Evolutionary conservation across 73 alveolate species (phyloP).

Genomic region (Tetrahymena malaccensis): DNA sequence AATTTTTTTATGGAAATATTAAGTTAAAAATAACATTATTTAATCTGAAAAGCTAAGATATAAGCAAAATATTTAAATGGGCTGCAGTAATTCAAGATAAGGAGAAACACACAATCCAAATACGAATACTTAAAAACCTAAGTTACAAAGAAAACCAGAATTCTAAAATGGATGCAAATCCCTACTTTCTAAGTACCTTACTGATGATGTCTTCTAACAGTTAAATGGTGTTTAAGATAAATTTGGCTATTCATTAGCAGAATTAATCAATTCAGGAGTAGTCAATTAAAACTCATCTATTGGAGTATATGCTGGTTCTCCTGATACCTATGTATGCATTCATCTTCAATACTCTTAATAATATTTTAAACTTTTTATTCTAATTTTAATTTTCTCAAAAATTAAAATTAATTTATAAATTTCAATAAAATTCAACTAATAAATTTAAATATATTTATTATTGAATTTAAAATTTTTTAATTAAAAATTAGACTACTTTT

Average conservation of each 20-base stretch:
- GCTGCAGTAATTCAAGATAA: background rate
- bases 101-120: background rate
- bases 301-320: constrained; percentile 48
- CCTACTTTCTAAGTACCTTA: constrained; percentile 8
- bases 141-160: background rate
- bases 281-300: constrained; percentile 25
- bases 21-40: background rate
- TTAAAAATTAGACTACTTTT: background rate
- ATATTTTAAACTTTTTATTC: too few species aligned
- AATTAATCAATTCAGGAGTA: constrained; percentile 37
- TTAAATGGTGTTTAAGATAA: background rate
- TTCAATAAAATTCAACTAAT: too few species aligned
- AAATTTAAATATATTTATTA: too few species aligned
- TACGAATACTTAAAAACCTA: background rate
- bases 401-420: too few species aligned
- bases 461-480: too few species aligned
- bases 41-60: background rate
- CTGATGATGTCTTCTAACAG: constrained; percentile 12
- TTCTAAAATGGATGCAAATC: constrained; percentile 39
- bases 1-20: background rate
- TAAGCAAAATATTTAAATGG: background rate
- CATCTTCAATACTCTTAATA: background rate
- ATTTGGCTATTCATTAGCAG: constrained; percentile 18
- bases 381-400: too few species aligned
- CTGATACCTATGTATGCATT: background rate